Base-by-base conservation (phyloP, 2,329 filamentous ascomycete genomes). In the Tolypocladium amazonense region DNA sequence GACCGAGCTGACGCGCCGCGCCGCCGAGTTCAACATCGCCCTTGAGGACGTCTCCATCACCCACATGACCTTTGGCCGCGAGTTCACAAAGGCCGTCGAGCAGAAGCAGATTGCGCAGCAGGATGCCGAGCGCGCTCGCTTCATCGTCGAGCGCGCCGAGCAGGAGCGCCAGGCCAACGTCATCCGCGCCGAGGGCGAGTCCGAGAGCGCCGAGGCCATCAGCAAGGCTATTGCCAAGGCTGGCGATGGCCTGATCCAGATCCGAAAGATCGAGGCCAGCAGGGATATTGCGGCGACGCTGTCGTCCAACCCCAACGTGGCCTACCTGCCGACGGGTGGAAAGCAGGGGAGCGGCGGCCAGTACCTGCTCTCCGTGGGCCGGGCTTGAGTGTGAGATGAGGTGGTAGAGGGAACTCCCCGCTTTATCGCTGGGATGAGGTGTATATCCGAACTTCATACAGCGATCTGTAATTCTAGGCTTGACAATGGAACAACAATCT, bases 71-170 rank as follows among this genome's bases (percentile, higher is more conserved):
- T 99, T 99, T 74, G 94, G 94, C 68, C 93, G 93, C 76, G 94
- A 99, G 78, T 99, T 99, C 82, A 99, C 94, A 62, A 90, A 90
- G 76, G 94, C 94, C 65, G 94, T 99, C 70, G 94, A 99, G 81
- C 94, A 99, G 85, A 99, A 99, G 87, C 94, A 99, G 82, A 99
- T 99, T 75, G 94, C 94, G 59, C 94, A 99, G 80, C 94, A 99
- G 78, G 94, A 99, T 73, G 94, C 94, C 64, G 94, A 99, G 83
- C 86, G 94, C 65, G 94, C 94, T 56, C 86, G 94, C 66, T 99
- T 99, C 81, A 95, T 99, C 68, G 94, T 99, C 74, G 94, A 99
- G 84, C 91, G 91, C 75, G 94, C 94, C 62, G 94, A 99, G 84
- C 94, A 99, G 81, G 94, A 99, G 81, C 85, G 94, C 70, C 94